Percentiles rank a stretch among this genome's conserved stretches.
phyloP scores from a whole-genome alignment of 352 stramenopile species.

The Phytophthora boehmeriae region DNA sequence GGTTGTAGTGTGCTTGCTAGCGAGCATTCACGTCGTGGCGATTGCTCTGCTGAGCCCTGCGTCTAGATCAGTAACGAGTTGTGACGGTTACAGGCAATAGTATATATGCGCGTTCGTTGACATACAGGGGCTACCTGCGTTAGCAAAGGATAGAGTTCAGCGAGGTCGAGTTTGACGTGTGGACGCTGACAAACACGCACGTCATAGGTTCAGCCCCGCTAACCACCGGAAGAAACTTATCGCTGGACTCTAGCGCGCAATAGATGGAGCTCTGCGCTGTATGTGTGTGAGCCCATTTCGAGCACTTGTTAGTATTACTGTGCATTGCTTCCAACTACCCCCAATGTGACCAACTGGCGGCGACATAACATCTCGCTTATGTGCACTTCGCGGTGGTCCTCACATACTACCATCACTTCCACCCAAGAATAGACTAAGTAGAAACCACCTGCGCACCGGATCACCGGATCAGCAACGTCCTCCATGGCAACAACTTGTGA shows the following conservation, averaged over 20 bases:
- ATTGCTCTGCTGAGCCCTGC: constrained; percentile 10
- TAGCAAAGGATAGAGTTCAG: constrained; percentile 17
- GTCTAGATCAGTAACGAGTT: constrained; percentile 21
- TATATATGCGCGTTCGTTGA: constrained; percentile 22
- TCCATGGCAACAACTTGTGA: too few species aligned
- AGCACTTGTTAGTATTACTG: too few species aligned
- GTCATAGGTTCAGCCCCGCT: background rate
- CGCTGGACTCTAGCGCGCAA: background rate
- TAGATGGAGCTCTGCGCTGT: background rate
- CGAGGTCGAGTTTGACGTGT: background rate
- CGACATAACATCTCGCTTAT: too few species aligned
- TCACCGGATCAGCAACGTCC: too few species aligned
- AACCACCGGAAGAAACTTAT: background rate
- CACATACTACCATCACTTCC: too few species aligned
- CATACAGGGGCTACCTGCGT: constrained; percentile 14
- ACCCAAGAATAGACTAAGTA: too few species aligned
- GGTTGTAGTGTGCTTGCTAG: background rate
- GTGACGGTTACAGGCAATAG: constrained; percentile 30
- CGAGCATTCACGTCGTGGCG: constrained; percentile 18
- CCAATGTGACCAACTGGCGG: too few species aligned
- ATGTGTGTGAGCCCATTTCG: constrained; percentile 4
- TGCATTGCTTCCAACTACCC: too few species aligned
- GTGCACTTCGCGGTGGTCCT: too few species aligned
- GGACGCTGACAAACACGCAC: background rate
- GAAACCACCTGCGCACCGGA: too few species aligned